phyloP scores from a whole-genome alignment of 2,329 filamentous ascomycete genomes.

The Golovinomyces cichoracearum region DNA sequence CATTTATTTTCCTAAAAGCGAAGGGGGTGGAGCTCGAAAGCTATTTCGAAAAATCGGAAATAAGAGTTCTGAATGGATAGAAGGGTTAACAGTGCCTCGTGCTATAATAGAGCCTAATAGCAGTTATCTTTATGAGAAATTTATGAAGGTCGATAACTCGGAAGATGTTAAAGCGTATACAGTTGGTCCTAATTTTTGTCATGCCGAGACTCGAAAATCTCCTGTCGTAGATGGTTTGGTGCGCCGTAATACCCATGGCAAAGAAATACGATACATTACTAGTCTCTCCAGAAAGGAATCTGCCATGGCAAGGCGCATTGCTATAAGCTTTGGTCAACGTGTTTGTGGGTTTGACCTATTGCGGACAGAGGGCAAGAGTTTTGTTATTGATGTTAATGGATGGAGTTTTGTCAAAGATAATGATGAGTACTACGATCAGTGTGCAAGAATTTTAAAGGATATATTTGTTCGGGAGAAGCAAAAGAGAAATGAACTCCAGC shows the following conservation, averaged over 20 bases:
- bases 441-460: constrained; percentile 58
- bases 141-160: constrained; percentile 84
- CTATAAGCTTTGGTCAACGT: constrained; percentile 71
- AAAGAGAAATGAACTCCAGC: constrained; percentile 22
- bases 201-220: constrained; percentile 90
- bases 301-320: constrained; percentile 69
- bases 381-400: constrained; percentile 94
- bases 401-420: constrained; percentile 99
- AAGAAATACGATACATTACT: constrained; percentile 89
- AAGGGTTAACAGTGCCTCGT: constrained; percentile 47
- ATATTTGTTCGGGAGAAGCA: constrained; percentile 66
- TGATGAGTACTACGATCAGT: constrained; percentile 90
- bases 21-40: constrained; percentile 69
- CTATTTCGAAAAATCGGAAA: constrained; percentile 95
- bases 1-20: constrained; percentile 77
- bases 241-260: constrained; percentile 84
- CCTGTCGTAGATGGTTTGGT: constrained; percentile 93
- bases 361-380: constrained; percentile 68
- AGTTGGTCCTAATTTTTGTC: constrained; percentile 74
- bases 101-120: constrained; percentile 55
- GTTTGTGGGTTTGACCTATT: constrained; percentile 92
- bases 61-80: constrained; percentile 88
- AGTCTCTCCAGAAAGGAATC: constrained; percentile 56
- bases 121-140: constrained; percentile 93
- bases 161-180: constrained; percentile 98